Conservation (phyloP, 371 early-diverging fungal genomes). For the Mortierella sp. region DNA sequence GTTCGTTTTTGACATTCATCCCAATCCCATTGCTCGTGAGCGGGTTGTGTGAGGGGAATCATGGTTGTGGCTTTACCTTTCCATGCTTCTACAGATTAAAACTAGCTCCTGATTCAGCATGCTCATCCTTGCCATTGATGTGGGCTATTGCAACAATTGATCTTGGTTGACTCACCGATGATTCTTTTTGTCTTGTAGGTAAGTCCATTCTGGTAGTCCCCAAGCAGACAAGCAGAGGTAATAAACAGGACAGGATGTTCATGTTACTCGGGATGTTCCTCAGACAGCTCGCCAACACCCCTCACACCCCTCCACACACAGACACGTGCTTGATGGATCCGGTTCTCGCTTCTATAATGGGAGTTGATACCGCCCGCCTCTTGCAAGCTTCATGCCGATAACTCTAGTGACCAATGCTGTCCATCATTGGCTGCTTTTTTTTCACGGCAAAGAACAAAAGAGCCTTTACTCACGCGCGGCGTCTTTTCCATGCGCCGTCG, state of each 20-base stretch:
- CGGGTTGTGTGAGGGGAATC: too few species aligned
- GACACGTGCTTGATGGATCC: neutral
- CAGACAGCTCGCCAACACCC: too few species aligned
- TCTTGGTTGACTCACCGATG: neutral
- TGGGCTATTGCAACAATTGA: neutral
- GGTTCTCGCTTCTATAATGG: conserved; percentile 18
- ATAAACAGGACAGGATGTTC: neutral
- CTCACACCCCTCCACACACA: neutral
- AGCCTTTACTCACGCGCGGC: conserved; percentile 53
- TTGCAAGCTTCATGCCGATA: conserved; percentile 39
- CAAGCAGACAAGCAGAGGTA: neutral
- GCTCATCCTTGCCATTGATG: neutral
- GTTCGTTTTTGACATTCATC: conserved; percentile 25
- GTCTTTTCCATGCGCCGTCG: conserved; percentile 27
- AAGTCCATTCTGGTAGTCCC: conserved; percentile 24
- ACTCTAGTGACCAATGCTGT: conserved; percentile 52
- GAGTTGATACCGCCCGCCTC: neutral
- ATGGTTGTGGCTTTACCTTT: conserved; percentile 32
- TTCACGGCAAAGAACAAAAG: conserved; percentile 55
- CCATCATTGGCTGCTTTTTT: conserved; percentile 54
- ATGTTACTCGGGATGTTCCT: too few species aligned
- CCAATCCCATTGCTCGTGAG: too few species aligned
- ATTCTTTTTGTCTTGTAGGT: conserved; percentile 19
- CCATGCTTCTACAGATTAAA: conserved; percentile 47
- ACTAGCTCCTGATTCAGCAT: conserved; percentile 47